Base-by-base conservation (phyloP, 768 basidiomycete species). In the Lentinula sp. region DNA sequence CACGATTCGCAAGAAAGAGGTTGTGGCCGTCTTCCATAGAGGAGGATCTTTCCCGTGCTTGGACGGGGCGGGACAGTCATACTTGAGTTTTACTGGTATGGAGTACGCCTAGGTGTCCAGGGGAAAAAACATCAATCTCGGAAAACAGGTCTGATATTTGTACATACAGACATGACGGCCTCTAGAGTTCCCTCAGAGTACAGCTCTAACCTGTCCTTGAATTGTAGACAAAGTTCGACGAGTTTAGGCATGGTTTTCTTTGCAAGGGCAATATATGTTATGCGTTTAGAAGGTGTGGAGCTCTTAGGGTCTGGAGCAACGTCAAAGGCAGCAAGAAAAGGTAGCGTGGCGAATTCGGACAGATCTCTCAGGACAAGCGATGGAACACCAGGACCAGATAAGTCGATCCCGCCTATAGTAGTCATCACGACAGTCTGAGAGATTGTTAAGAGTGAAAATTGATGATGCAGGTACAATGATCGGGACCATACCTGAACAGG, bases 1-100 rank as follows among this genome's bases (percentile, higher is more conserved):
- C 48, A 92, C 87, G 35, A 92, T 80, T 13, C 78, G 77, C 67
- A 95, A 75, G 72, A 93, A 93, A 67, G 80, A 86, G 13, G 79
- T 82, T 2, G 90, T 93, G n/a, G 94, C 95, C 0, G 93, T 95
- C 75, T 95, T 95, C 96, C 96, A 98, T 2, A 99, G 75, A 0
- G 95, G 94, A 21, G 73, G 75, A 67, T 95, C 96, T 58, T 91
- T 88, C 2, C 92, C 93, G 68, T 85, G 93, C 69, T 88, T 94
- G 43, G 89, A 93, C 0, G 96, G 83, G 0, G 90, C 76, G 0
- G 96, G 95, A 70, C 95, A 97, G 39, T 96, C 93, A 64, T 98
- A 96, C 73, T 95, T 95, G 64, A 98, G 76, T 68, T 95, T 94
- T 70, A 98, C 85, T 1, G 96, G 95, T 37, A 96, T 88, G 4